Evolutionary conservation across 768 basidiomycete species (phyloP).

Genomic region (Lentinula edodes): DNA sequence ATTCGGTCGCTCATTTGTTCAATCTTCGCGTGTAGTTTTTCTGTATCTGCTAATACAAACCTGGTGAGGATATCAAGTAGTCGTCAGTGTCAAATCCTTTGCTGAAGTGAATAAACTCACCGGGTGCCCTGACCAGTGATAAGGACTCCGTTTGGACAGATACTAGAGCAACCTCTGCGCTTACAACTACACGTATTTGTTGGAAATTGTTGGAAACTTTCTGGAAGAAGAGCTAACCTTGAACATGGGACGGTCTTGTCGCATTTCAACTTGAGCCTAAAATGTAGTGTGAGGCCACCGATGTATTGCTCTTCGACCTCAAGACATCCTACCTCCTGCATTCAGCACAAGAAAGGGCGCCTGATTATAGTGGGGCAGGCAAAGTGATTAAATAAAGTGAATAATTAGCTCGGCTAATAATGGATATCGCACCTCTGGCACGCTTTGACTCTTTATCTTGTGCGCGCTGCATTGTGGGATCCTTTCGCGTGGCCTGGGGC

Average conservation of each 20-base stretch:
- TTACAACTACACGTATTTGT: constrained; percentile 39
- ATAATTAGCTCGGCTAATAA: neutral
- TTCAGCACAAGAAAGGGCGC: constrained; percentile 55
- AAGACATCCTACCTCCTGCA: constrained; percentile 43
- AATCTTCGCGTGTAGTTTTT: constrained; percentile 65
- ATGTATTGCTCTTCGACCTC: neutral
- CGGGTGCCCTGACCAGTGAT: constrained; percentile 76
- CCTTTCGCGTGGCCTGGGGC: constrained; percentile 48
- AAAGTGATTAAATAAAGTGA: neutral
- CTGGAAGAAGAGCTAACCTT: constrained; percentile 25
- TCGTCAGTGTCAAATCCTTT: neutral
- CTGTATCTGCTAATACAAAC: constrained; percentile 69
- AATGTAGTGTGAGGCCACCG: neutral
- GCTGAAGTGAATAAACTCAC: constrained; percentile 23
- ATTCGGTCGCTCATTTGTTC: constrained; percentile 65
- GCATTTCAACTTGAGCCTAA: constrained; percentile 65
- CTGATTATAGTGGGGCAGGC: constrained; percentile 16
- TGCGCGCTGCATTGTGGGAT: constrained; percentile 38
- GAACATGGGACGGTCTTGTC: constrained; percentile 56
- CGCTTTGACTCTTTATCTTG: constrained; percentile 66
- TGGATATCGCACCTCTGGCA: constrained; percentile 39
- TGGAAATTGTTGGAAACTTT: neutral
- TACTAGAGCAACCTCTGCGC: constrained; percentile 69
- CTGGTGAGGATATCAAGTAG: constrained; percentile 22
- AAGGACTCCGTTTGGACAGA: constrained; percentile 72